Evolutionary conservation across 2,329 filamentous ascomycete genomes (phyloP).

Genomic region (Sordariomycetes sp.): DNA sequence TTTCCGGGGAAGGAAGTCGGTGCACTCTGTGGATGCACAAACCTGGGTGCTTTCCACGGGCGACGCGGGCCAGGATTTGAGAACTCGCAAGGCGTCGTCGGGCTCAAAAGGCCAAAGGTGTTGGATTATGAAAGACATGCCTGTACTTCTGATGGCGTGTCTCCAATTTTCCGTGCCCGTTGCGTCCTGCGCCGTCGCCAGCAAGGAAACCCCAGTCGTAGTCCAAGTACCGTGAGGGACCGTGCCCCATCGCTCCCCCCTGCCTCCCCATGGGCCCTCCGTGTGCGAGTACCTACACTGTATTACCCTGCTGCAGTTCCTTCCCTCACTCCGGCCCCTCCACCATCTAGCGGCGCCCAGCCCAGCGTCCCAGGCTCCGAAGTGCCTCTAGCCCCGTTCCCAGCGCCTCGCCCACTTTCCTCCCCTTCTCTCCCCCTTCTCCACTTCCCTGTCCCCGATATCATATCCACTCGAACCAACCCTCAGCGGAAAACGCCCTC

Average conservation of each 20-base stretch:
- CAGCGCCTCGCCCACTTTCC: constrained; percentile 1
- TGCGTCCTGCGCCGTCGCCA: too few relatives aligned
- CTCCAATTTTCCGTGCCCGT: too few relatives aligned
- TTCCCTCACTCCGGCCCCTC: neutral
- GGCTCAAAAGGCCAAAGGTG: too few relatives aligned
- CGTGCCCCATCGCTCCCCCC: too few relatives aligned
- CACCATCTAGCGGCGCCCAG: neutral
- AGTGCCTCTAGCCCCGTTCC: constrained; percentile 2
- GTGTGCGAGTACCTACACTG: neutral
- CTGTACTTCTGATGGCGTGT: too few relatives aligned
- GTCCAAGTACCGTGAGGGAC: too few relatives aligned
- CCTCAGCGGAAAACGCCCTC: neutral
- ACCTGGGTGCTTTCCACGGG: neutral
- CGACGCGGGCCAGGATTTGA: neutral
- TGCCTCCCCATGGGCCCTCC: neutral
- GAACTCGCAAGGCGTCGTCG: neutral
- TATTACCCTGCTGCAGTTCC: neutral
- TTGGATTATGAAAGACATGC: too few relatives aligned
- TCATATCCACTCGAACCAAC: constrained; percentile 2
- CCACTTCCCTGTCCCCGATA: constrained; percentile 3
- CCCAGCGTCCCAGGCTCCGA: constrained; percentile 1
- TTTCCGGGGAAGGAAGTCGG: neutral
- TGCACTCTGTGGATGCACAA: neutral
- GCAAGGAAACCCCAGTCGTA: too few relatives aligned
- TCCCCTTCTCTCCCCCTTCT: constrained; percentile 3